A percentile compares a stretch with the other conserved stretches of the same genome.
Conservation (phyloP, 208 protist genomes). For the Lotmaria passim region DNA sequence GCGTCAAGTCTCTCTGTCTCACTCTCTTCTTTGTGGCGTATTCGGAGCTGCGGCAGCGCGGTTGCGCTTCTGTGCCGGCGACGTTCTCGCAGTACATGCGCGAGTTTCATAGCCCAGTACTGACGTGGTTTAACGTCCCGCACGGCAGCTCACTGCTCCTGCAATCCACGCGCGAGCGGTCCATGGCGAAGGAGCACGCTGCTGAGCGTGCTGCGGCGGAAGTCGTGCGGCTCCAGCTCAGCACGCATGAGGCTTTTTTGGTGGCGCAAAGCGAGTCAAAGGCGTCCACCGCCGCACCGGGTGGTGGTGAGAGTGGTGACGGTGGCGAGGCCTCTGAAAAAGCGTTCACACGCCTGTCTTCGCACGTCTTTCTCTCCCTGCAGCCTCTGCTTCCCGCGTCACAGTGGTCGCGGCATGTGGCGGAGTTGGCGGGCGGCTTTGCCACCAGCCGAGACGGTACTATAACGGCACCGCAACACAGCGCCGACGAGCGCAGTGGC, state of each 20-base stretch:
- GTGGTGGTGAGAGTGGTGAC: neutral
- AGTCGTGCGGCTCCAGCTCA: conserved; percentile 11
- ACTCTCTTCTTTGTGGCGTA: conserved; percentile 79
- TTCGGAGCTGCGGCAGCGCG: conserved; percentile 74
- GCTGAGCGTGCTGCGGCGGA: neutral
- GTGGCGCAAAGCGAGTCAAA: neutral
- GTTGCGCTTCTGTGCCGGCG: conserved; percentile 16
- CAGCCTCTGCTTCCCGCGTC: conserved; percentile 12
- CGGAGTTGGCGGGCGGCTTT: neutral
- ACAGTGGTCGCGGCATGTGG: conserved; percentile 11
- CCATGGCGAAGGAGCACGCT: neutral
- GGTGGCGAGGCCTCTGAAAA: no score
- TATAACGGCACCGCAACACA: no score
- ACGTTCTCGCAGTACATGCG: conserved; percentile 65
- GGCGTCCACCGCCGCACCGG: neutral
- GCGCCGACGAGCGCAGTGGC: neutral
- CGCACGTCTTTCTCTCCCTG: conserved; percentile 8
- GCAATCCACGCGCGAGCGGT: neutral
- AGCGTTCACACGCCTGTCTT: conserved; percentile 1
- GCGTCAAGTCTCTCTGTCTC: conserved; percentile 69
- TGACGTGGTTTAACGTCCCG: conserved; percentile 65
- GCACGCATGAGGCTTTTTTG: conserved; percentile 22
- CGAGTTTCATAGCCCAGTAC: conserved; percentile 41
- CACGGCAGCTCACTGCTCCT: conserved; percentile 55
- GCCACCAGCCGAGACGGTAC: no score